Conservation (phyloP, 177 flowering plant genomes). For the Telopea speciosissima region DNA sequence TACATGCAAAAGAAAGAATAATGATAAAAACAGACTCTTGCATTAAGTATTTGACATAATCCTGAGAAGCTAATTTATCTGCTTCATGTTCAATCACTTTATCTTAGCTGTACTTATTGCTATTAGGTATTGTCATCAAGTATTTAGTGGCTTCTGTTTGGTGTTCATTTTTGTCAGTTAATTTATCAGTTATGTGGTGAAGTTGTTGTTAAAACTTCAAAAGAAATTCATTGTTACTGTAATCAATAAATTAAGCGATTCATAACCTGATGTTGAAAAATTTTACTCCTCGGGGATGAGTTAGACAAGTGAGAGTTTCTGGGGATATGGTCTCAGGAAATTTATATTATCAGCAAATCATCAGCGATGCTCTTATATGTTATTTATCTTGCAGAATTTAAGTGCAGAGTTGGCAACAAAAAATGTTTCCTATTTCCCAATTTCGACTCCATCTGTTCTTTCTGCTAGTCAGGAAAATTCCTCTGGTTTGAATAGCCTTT, state of each 20-base stretch:
- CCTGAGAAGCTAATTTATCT: neutral
- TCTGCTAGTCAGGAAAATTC: slow-evolving; percentile 29
- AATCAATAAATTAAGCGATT: no score
- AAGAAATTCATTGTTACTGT: no score
- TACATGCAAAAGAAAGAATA: no score
- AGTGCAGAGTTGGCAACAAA: slow-evolving; percentile 37
- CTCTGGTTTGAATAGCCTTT: slow-evolving; percentile 22
- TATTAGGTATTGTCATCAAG: neutral
- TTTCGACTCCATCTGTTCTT: slow-evolving; percentile 76
- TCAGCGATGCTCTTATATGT: neutral
- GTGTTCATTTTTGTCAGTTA: no score
- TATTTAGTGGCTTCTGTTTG: neutral
- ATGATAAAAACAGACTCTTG: neutral
- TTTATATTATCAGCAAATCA: no score
- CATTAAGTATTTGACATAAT: neutral
- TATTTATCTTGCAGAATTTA: slow-evolving; percentile 41
- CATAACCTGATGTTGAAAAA: neutral
- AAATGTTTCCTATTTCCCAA: slow-evolving; percentile 36
- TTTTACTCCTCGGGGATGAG: neutral
- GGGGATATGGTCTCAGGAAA: neutral
- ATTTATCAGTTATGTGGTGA: no score
- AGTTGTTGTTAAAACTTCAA: no score
- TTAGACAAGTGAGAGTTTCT: neutral
- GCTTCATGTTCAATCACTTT: neutral
- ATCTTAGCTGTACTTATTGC: neutral